Evolutionary conservation across 2,329 filamentous ascomycete species (phyloP), one percentile per base, ranked within the genome.

Genomic region (Ceratocystis lukuohia): DNA sequence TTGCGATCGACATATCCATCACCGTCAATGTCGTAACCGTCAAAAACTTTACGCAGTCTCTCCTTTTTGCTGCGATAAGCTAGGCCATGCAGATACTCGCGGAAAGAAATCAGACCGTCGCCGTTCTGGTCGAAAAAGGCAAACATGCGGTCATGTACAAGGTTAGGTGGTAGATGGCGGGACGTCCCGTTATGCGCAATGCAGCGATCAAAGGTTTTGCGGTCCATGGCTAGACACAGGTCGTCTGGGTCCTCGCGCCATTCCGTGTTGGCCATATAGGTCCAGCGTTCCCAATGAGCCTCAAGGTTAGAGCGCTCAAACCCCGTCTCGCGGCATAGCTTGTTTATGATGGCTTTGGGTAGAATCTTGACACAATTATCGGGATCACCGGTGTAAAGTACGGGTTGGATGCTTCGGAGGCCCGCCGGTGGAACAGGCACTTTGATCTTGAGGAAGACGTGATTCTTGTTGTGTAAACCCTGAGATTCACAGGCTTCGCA

Each of bases 61-160:
- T 89, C 85, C 70, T 88, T 84, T 67, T 82, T 79, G 71, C 84
- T 86, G 33, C 84, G 78, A 71, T 85, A 87, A 3, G 91, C 87
- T 61, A 96, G 79, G 0, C 91, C 94, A 67, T 88, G 85, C 28
- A 97, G 77, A 72, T 96, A 99, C 74, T 99, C 94, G 62, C 90
- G 83, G 71, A 99, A 97, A 6, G 89, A 89, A 71, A 99, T 96
- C 6, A 96, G 79, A 25, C 88, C 89, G 73, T 99, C 91, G 53
- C 85, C 82, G 74, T 97, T 93, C 41, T 87, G 89, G 75, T 99
- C 94, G 74, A 96, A 99, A 74, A 96, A 96, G 63, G 89, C 85
- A 76, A 97, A 99, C 83, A 96, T 94, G 70, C 94, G 88, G 74
- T 99, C 93, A 73, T 96, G 94, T 68, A 99, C 89, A 15, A 96